Evolutionary conservation across 257 asterid species (phyloP).

Genomic region (Solanum bulbocastanum): DNA sequence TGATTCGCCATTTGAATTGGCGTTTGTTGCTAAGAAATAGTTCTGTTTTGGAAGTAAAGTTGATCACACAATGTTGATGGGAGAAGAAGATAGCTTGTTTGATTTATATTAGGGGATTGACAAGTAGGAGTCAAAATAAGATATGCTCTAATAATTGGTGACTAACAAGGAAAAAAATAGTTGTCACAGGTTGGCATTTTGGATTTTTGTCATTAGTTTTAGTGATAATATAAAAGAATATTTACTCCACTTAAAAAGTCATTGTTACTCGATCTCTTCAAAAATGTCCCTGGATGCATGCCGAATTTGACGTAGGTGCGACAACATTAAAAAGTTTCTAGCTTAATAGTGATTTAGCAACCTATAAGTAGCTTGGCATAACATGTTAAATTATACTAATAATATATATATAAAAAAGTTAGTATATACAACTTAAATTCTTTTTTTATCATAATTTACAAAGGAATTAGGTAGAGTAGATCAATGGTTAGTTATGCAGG

Average conservation of each 20-base stretch:
- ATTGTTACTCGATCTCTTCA: neutral
- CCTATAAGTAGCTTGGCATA: neutral
- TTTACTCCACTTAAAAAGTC: neutral
- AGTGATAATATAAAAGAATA: neutral
- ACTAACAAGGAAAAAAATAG: neutral
- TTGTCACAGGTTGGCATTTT: neutral
- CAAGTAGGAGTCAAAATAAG: neutral
- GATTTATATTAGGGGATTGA: neutral
- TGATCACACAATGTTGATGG: neutral
- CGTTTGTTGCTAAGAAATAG: neutral
- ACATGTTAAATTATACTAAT: neutral
- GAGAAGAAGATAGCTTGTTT: neutral
- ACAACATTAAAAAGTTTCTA: too few relatives aligned
- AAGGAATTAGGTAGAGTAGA: neutral
- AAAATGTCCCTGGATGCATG: neutral
- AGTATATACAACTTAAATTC: neutral
- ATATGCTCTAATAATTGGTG: neutral
- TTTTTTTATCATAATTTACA: neutral
- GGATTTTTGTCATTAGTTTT: neutral
- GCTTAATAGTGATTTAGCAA: neutral
- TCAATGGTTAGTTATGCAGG: neutral
- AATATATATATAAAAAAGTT: neutral
- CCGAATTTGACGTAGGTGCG: fast-evolving
- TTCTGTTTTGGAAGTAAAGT: neutral
- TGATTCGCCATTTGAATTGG: neutral